Evolutionary conservation across 78 protist genomes (phyloP), one percentile per base, ranked within the genome.

Genomic region (Polysphondylium violaceum): DNA sequence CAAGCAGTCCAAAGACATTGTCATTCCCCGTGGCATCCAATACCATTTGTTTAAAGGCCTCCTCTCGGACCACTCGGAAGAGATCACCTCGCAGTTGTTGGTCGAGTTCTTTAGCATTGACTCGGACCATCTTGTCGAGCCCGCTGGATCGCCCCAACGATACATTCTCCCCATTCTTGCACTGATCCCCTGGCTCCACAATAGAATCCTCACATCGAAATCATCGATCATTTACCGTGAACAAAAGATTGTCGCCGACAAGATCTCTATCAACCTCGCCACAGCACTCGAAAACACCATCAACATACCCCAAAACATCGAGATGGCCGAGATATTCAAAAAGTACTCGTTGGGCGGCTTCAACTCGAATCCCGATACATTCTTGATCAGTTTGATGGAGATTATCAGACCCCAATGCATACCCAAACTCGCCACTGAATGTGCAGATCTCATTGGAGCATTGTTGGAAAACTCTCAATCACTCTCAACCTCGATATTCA

Each of bases 41-140:
- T 83, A 83, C 43, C 90, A 83, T 59, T 63, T 83, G 3, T 83
- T 69, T 44, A 83, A 83, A 43, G 89, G 90, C 41, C 56, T 83
- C 16, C 43, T 69, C 29, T 47, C 71, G 43, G 74, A 77, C 27
- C 41, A 6, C 8, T 69, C 90, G 0, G 90, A 83, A 31, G 90
- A 83, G 19, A 38, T 58, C 21, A 29, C 72, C 9, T 55, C 78
- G 19, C 79, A 53, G 29, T 31, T 83, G 33, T 47, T 83, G 25
- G 74, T 83, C 16, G 2, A 50, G 0, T 83, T 55, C 44, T 68
- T 69, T 44, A 31, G 50, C 19, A 31, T 83, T 2, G 21, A 44
- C 2, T 25, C 41, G 21, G 50, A 69, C 14, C 1, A 27, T 2
- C 38, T 76, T 5, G 60, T 78, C 40, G 90, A 71, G 9, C 79